A percentile compares a stretch with the other conserved stretches of the same genome.
phyloP scores from a whole-genome alignment of 176 grass and related monocot genomes.

The Cenchrus purpureus region DNA sequence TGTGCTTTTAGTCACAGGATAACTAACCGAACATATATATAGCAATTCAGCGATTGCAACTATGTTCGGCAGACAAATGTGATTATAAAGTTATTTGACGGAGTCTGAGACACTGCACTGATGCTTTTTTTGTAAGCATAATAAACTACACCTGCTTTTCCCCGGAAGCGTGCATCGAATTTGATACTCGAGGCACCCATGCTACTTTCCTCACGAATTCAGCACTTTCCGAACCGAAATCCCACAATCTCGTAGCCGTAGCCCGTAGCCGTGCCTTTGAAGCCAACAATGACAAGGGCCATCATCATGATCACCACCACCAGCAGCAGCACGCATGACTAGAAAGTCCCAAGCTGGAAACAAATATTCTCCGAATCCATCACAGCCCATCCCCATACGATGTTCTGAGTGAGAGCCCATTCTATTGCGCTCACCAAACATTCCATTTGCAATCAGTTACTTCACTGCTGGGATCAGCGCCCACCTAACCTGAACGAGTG shows the following conservation, averaged over 20 bases:
- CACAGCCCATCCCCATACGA: constrained; percentile 38
- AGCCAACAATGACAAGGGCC: constrained; percentile 50
- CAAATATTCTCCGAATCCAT: constrained; percentile 37
- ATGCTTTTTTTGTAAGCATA: not conserved
- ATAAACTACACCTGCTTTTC: not conserved
- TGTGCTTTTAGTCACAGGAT: not conserved
- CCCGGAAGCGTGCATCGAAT: not conserved
- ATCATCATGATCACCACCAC: constrained; percentile 35
- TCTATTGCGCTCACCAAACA: constrained; percentile 37
- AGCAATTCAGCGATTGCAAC: not conserved
- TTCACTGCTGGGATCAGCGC: not conserved
- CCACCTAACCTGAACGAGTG: constrained; percentile 22
- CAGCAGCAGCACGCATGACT: not conserved
- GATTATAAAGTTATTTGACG: not conserved
- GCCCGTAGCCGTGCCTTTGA: constrained; percentile 64
- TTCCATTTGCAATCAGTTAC: constrained; percentile 36
- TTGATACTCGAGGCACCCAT: constrained; percentile 3
- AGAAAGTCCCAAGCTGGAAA: not conserved
- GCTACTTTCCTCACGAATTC: constrained; percentile 18
- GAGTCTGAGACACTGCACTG: constrained; percentile 7
- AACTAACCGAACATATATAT: not conserved
- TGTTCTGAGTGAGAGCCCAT: not conserved
- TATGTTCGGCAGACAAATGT: not conserved
- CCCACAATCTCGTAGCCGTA: constrained; percentile 36
- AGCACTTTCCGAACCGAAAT: constrained; percentile 29